Base-by-base conservation (phyloP, 768 basidiomycete species). In the Termitomyces titanicus region DNA sequence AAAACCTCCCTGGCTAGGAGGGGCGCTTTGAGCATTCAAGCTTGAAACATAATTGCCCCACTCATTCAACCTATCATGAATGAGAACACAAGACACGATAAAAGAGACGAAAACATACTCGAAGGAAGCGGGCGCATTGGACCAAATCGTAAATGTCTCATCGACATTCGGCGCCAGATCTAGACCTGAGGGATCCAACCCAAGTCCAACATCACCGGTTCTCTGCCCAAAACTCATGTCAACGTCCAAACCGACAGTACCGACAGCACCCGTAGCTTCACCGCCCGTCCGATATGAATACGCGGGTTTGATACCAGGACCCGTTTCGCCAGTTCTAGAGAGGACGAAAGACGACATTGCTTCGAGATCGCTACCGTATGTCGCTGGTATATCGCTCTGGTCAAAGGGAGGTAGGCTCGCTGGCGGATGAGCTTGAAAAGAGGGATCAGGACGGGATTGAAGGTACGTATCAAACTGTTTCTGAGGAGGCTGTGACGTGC, bases 91-190 rank as follows among this genome's bases (percentile, higher is more conserved):
- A 18, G n/a, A 34, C 13, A 49, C 2, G 40, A 47, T 7, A 2
- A 52, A 8, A 25, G 11, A 34, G 15, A 57, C 25, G 39, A 38
- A 42, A 44, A 72, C 85, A 66, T 64, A 88, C 86, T 82, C 82
- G 57, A 85, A 85, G 18, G 80, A 78, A 13, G 77, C 70, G 0
- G 86, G 84, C 18, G 81, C 82, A 58, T 71, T 74, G 8, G 83
- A 82, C 86, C 86, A 88, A 79, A 88, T 82, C n/a, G 78, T 74
- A 50, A 83, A 76, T 39, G 80, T 76, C 56, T 79, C 77, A 48
- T 71, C 69, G 10, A 33, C 47, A 54, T 37, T 49, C n/a, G 39
- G 22, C 5, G 20, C 29, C 51, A 43, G 3, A 15, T 8, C 47
- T n/a, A n/a, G n/a, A 18, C 18, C 48, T 25, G 35, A 27, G 25